Evolutionary conservation across 495 filamentous ascomycete species (phyloP), one percentile per base, ranked within the genome.

Genomic region (Lepidopterella palustris): DNA sequence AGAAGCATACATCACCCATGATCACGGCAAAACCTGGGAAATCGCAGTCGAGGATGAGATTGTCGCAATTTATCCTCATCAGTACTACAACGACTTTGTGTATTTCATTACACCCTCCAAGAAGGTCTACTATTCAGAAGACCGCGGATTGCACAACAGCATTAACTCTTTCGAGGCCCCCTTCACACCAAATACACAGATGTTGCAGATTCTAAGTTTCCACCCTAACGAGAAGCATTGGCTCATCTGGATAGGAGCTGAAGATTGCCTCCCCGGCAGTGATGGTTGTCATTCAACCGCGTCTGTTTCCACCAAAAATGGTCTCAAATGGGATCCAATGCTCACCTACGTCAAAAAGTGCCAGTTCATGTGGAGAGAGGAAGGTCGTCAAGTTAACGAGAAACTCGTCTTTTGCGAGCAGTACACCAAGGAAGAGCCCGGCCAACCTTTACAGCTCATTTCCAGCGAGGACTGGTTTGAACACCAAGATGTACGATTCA

Each of bases 21-120:
- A 97, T 66, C 91, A 96, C 63, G 95, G 92, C 65, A 90, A 91
- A 76, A 84, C 69, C 1, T 99, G 90, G 92, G 73, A 84, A 29
- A 77, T 80, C 49, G 75, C 84, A 57, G 80, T 79, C 45, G 78
- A 87, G 54, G 77, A 83, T 13, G 80, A 71, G 1, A 63, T 97
- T 51, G 70, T 77, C 18, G 75, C 70, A 40, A 87, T 97, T 63
- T 79, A 85, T 58, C 87, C 84, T 5, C 88, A 97, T 71, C 74
- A 75, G 25, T 86, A 92, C 70, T 81, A 87, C 72, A 89, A 86
- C 67, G 90, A 96, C 68, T 76, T 80, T 52, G 88, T 90, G 10
- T 99, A 87, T 73, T 88, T 99, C 72, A 71, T 96, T 27, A 95
- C 92, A 0, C 69, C 74, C 0, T 74, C 76, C 10, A 78, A 82